phyloP scores from a whole-genome alignment of 805 yeast genomes.

The Saccharomyces jurei region DNA sequence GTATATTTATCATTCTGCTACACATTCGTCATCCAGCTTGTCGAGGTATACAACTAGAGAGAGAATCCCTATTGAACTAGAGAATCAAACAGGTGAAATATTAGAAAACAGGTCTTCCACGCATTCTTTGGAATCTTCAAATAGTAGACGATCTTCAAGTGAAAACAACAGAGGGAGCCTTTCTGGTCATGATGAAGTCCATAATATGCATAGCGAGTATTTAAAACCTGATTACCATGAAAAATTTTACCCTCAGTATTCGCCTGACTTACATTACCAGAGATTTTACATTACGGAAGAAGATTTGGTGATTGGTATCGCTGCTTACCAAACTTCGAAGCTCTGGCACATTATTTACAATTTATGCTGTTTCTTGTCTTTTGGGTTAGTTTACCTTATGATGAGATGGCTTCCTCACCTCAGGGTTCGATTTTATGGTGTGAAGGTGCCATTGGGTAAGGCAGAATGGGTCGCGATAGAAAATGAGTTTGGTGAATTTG shows the following conservation, averaged over 20 bases:
- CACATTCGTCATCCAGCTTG: slow-evolving; percentile 31
- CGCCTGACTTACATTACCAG: slow-evolving; percentile 49
- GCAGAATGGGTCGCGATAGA: slow-evolving; percentile 93
- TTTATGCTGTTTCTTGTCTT: slow-evolving; percentile 45
- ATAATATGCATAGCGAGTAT: slow-evolving; percentile 22
- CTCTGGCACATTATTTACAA: slow-evolving; percentile 43
- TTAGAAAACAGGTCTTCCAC: slow-evolving; percentile 26
- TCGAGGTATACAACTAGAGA: slow-evolving; percentile 32
- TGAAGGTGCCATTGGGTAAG: slow-evolving; percentile 57
- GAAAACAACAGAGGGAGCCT: slow-evolving; percentile 21
- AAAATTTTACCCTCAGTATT: slow-evolving; percentile 34
- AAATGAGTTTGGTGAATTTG: slow-evolving; percentile 84
- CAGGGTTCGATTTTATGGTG: slow-evolving; percentile 60
- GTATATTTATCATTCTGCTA: slow-evolving; percentile 15
- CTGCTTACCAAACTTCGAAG: slow-evolving; percentile 64
- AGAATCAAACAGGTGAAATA: slow-evolving; percentile 26
- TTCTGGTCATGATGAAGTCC: slow-evolving; percentile 13
- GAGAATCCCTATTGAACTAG: slow-evolving; percentile 33
- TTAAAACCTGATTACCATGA: slow-evolving; percentile 35
- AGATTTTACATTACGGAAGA: slow-evolving; percentile 91
- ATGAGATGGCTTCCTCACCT: slow-evolving; percentile 83
- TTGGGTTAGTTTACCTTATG: slow-evolving; percentile 66
- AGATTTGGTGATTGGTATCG: slow-evolving; percentile 88
- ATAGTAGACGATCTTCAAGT: slow-evolving; percentile 9
- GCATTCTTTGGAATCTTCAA: slow-evolving; percentile 15